Conservation (phyloP, 2,329 filamentous ascomycete genomes). For the Neoscytalidium dimidiatum region DNA sequence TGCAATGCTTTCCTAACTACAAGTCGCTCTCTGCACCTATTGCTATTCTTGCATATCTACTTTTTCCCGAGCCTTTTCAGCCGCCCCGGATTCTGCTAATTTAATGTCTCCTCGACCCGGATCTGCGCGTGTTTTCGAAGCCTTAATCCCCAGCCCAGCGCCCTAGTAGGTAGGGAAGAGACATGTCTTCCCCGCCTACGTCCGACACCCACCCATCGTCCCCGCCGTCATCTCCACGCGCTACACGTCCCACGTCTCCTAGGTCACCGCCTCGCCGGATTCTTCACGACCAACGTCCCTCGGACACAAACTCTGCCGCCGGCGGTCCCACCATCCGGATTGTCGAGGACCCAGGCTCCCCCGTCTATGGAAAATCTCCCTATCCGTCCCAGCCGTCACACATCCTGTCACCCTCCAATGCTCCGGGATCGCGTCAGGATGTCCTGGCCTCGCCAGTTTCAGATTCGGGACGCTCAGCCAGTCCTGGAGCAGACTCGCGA, state of each 20-base stretch:
- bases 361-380: conserved; percentile 40
- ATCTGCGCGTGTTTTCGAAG: not conserved
- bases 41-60: conserved; percentile 8
- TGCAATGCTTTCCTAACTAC: conserved; percentile 17
- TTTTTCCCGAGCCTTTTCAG: not conserved
- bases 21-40: conserved; percentile 12
- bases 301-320: conserved; percentile 35
- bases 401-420: conserved; percentile 37
- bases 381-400: conserved; percentile 43
- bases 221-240: conserved; percentile 11
- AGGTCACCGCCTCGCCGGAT: conserved; percentile 35
- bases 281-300: conserved; percentile 41
- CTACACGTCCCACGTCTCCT: conserved; percentile 25
- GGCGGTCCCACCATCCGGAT: conserved; percentile 43
- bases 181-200: conserved; percentile 15
- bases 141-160: not conserved
- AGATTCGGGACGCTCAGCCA: conserved; percentile 38
- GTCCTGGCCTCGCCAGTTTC: conserved; percentile 41
- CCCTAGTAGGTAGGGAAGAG: conserved; percentile 10
- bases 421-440: conserved; percentile 40
- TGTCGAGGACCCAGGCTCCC: conserved; percentile 37
- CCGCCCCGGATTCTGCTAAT: conserved; percentile 6
- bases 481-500: conserved; percentile 35
- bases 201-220: not conserved
- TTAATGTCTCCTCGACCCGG: conserved; percentile 21